These are phyloP conservation scores for Vanrija humicola DNA, from an alignment of 1,284 basidiomycete species.

Conservation along the genomic window DNA sequence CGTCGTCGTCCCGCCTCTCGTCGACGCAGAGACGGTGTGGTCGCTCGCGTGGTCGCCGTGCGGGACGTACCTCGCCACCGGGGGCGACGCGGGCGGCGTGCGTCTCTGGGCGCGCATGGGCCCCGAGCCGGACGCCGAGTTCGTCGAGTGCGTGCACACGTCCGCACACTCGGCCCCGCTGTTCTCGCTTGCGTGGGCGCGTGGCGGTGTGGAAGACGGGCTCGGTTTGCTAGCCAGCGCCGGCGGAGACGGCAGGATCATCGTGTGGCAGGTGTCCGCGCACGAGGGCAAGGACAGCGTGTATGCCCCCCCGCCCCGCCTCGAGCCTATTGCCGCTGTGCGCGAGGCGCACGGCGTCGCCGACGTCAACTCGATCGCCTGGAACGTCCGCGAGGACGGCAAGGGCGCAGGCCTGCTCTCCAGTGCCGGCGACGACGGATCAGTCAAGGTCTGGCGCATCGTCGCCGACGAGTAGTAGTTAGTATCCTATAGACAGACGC, in stretches of 20 bases:
- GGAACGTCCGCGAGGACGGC: conserved; percentile 47
- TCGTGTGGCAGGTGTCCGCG: conserved; percentile 51
- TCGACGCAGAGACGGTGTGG: conserved; percentile 74
- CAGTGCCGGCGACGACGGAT: conserved; percentile 57
- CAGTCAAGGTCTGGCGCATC: conserved; percentile 53
- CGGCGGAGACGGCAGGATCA: conserved; percentile 57
- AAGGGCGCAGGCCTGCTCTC: conserved; percentile 49
- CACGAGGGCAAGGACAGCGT: conserved; percentile 4
- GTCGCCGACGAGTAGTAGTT: conserved; percentile 17
- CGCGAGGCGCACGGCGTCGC: conserved; percentile 50
- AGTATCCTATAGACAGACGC: too few species aligned
- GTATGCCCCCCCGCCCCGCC: background rate
- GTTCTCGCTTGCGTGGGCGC: conserved; percentile 38
- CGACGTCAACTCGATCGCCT: conserved; percentile 56
- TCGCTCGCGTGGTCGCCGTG: conserved; percentile 71
- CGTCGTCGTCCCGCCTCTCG: conserved; percentile 40
- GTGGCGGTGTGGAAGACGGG: conserved; percentile 18
- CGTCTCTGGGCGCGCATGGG: conserved; percentile 51
- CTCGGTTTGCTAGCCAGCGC: conserved; percentile 54
- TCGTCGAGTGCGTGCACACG: conserved; percentile 36
- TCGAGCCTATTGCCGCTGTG: conserved; percentile 27
- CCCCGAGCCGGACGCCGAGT: conserved; percentile 27
- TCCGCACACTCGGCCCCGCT: conserved; percentile 40
- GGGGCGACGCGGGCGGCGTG: conserved; percentile 50
- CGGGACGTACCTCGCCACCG: conserved; percentile 70